A percentile compares a stretch with the other conserved stretches of the same genome.
phyloP scores from a whole-genome alignment of 495 filamentous ascomycete species.

The Annulohypoxylon bovei region DNA sequence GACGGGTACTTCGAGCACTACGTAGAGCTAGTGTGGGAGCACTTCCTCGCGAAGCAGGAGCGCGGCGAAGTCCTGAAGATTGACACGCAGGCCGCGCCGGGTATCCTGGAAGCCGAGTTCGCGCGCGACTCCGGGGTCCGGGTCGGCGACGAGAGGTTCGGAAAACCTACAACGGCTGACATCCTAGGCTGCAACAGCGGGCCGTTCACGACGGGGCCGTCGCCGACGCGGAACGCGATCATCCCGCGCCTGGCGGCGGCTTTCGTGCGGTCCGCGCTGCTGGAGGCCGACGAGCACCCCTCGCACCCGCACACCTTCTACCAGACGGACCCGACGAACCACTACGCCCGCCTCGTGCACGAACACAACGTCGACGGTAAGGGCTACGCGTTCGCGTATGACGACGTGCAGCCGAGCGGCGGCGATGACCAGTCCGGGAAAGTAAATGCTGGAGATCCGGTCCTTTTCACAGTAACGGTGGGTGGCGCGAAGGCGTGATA shows the following conservation, averaged over 20 bases:
- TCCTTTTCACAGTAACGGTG: constrained; percentile 71
- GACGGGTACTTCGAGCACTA: constrained; percentile 71
- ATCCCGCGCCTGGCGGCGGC: constrained; percentile 73
- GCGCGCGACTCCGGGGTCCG: constrained; percentile 31
- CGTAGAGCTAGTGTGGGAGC: constrained; percentile 70
- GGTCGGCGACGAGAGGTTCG: constrained; percentile 62
- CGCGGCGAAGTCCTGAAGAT: constrained; percentile 38
- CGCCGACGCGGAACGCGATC: constrained; percentile 68
- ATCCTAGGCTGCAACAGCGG: constrained; percentile 79
- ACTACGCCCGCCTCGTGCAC: constrained; percentile 77
- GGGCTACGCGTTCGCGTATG: constrained; percentile 84
- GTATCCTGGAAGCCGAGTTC: constrained; percentile 43
- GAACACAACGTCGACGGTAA: constrained; percentile 69
- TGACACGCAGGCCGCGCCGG: constrained; percentile 55
- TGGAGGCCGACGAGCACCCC: constrained; percentile 61
- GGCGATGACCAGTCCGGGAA: constrained; percentile 73
- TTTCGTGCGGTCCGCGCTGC: constrained; percentile 72
- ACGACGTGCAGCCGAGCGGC: constrained; percentile 73
- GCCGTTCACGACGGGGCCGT: constrained; percentile 67
- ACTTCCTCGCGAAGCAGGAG: constrained; percentile 52
- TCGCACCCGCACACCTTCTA: constrained; percentile 66
- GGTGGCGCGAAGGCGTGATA: constrained; percentile 58
- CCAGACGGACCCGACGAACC: constrained; percentile 68
- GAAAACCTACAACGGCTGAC: constrained; percentile 68
- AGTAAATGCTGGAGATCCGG: constrained; percentile 68